phyloP scores from a whole-genome alignment of 2,329 filamentous ascomycete genomes.

The Aspergillus sp. region DNA sequence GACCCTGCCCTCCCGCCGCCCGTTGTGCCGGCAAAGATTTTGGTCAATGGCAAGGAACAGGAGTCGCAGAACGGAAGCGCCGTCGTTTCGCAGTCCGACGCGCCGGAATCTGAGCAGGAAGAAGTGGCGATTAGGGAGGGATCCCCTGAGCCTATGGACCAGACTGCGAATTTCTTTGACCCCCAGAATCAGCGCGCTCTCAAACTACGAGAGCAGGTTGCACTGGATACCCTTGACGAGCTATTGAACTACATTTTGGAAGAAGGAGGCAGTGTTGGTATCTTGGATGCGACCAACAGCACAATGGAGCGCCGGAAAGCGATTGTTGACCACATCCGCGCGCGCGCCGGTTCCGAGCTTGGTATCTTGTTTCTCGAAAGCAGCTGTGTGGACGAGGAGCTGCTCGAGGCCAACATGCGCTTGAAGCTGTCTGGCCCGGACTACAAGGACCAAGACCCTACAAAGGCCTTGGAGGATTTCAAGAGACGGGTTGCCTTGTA shows the following conservation, averaged over 20 bases:
- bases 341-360: slow-evolving; percentile 72
- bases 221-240: slow-evolving; percentile 86
- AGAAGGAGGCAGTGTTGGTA: slow-evolving; percentile 80
- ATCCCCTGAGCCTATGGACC: slow-evolving; percentile 59
- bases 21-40: slow-evolving; percentile 46
- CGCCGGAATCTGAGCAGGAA: slow-evolving; percentile 9
- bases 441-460: slow-evolving; percentile 88
- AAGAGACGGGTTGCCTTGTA: slow-evolving; percentile 87
- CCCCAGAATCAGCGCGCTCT: slow-evolving; percentile 77
- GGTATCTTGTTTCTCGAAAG: slow-evolving; percentile 95
- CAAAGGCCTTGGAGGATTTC: slow-evolving; percentile 80
- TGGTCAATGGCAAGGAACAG: slow-evolving; percentile 51
- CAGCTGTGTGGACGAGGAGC: slow-evolving; percentile 74
- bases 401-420: slow-evolving; percentile 94
- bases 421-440: slow-evolving; percentile 92
- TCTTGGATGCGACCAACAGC: slow-evolving; percentile 95
- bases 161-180: slow-evolving; percentile 90
- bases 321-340: slow-evolving; percentile 74
- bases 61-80: slow-evolving; percentile 18
- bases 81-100: slow-evolving; percentile 20
- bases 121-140: slow-evolving; percentile 18
- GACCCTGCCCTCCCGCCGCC: slow-evolving; percentile 33
- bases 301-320: slow-evolving; percentile 77
- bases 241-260: slow-evolving; percentile 81
- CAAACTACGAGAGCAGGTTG: slow-evolving; percentile 81